Evolutionary conservation across 2,329 filamentous ascomycete genomes (phyloP).

Genomic region (Phaeosphaeriaceae sp.): DNA sequence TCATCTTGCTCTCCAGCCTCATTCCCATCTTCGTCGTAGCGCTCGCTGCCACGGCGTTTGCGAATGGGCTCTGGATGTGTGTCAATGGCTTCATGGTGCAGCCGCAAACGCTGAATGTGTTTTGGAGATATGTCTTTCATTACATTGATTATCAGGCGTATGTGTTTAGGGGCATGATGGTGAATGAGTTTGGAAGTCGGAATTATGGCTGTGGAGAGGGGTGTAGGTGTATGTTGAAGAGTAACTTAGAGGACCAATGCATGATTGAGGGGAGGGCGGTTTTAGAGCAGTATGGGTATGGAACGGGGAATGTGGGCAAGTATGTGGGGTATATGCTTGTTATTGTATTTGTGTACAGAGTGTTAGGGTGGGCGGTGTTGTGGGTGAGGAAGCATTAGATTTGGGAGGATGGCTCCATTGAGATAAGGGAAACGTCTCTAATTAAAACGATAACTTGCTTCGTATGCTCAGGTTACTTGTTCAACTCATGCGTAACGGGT

Average conservation of each 20-base stretch:
- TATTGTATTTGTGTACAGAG: conserved; percentile 76
- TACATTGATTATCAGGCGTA: conserved; percentile 89
- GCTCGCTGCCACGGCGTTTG: conserved; percentile 79
- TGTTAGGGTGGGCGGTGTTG: conserved; percentile 72
- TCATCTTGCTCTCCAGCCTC: conserved; percentile 75
- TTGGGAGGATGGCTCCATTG: no score
- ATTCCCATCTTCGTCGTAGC: conserved; percentile 82
- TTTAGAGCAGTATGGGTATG: conserved; percentile 73
- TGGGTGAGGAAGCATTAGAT: conserved; percentile 43
- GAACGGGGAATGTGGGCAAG: conserved; percentile 66
- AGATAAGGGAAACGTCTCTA: no score
- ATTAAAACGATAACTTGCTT: no score
- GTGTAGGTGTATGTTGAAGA: conserved; percentile 76
- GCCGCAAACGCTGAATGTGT: conserved; percentile 75
- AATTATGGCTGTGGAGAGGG: conserved; percentile 66
- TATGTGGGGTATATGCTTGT: conserved; percentile 80
- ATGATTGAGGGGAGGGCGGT: conserved; percentile 75
- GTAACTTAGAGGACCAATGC: conserved; percentile 68
- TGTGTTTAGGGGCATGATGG: conserved; percentile 92
- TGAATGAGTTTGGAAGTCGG: conserved; percentile 78
- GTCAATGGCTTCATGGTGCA: conserved; percentile 81
- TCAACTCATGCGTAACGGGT: no score
- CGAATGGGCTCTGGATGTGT: conserved; percentile 69
- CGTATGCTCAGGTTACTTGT: no score
- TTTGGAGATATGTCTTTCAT: conserved; percentile 87